Conservation (phyloP, 1,284 basidiomycete genomes). For the Marasmius oreades region DNA sequence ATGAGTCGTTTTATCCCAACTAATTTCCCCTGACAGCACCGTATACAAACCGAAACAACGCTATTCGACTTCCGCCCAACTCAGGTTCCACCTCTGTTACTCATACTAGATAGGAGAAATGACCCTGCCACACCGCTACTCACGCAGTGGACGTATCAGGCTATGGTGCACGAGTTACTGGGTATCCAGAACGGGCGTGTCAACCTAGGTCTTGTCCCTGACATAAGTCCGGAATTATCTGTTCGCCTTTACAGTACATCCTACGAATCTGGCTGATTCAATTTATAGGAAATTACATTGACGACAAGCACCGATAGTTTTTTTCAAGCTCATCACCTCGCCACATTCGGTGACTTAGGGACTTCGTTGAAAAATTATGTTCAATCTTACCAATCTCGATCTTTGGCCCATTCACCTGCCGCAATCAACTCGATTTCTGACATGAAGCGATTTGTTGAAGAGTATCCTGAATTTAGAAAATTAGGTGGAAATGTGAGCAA, state of each 20-base stretch:
- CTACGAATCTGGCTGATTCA: constrained; percentile 1
- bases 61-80: constrained; percentile 79
- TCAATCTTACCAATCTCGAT: constrained; percentile 88
- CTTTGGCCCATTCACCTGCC: constrained; percentile 72
- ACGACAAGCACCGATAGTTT: constrained; percentile 93
- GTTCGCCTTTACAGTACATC: constrained; percentile 39
- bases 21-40: constrained; percentile 44
- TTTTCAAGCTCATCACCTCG: constrained; percentile 88
- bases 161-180: constrained; percentile 97
- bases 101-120: constrained; percentile 89
- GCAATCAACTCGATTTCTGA: constrained; percentile 95
- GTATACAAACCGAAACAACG: constrained; percentile 65
- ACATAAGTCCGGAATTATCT: constrained; percentile 82
- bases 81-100: constrained; percentile 70
- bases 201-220: constrained; percentile 80
- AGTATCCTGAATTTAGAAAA: constrained; percentile 97
- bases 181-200: constrained; percentile 95
- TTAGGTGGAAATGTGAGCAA: constrained; percentile 98
- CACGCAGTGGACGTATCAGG: constrained; percentile 99
- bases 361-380: constrained; percentile 93
- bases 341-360: constrained; percentile 97
- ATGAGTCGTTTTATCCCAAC: constrained; percentile 5
- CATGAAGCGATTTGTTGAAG: constrained; percentile 98
- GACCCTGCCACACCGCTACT: constrained; percentile 98
- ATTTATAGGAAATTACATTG: constrained; percentile 84